Evolutionary conservation across 2,329 filamentous ascomycete species (phyloP).

Genomic region (Sphaerulina vaccinii): DNA sequence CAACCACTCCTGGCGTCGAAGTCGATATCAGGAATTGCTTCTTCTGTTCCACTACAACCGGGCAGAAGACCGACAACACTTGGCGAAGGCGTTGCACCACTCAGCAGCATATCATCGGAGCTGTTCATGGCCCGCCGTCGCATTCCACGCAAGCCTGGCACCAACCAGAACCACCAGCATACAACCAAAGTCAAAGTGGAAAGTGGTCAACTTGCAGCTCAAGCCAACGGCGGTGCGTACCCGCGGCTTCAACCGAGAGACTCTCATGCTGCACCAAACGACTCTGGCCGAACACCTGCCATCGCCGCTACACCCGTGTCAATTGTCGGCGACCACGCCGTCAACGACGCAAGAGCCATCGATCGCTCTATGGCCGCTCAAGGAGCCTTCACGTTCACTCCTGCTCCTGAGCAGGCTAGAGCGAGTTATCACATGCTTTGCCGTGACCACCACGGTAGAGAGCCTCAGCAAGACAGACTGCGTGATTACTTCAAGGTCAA

Average conservation of each 20-base stretch:
- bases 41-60: not conserved
- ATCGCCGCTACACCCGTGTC: conserved; percentile 1
- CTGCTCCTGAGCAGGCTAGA: not conserved
- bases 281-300: not conserved
- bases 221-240: conserved; percentile 33
- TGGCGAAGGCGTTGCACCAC: conserved; percentile 28
- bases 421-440: conserved; percentile 21
- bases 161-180: conserved; percentile 11
- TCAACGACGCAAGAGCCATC: conserved; percentile 4
- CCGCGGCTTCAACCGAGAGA: conserved; percentile 22
- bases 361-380: not conserved
- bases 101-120: conserved; percentile 16
- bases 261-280: conserved; percentile 8
- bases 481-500: conserved; percentile 9
- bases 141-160: conserved; percentile 6
- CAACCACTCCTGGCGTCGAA: not conserved
- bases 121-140: conserved; percentile 14
- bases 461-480: conserved; percentile 3
- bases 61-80: conserved; percentile 8
- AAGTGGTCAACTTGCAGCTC: conserved; percentile 8
- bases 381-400: conserved; percentile 1
- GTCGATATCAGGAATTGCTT: not conserved
- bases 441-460: conserved; percentile 31
- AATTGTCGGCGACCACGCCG: conserved; percentile 1
- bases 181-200: conserved; percentile 9